Evolutionary conservation across 2,329 filamentous ascomycete species (phyloP).

Genomic region (Fusarium sublunatum): DNA sequence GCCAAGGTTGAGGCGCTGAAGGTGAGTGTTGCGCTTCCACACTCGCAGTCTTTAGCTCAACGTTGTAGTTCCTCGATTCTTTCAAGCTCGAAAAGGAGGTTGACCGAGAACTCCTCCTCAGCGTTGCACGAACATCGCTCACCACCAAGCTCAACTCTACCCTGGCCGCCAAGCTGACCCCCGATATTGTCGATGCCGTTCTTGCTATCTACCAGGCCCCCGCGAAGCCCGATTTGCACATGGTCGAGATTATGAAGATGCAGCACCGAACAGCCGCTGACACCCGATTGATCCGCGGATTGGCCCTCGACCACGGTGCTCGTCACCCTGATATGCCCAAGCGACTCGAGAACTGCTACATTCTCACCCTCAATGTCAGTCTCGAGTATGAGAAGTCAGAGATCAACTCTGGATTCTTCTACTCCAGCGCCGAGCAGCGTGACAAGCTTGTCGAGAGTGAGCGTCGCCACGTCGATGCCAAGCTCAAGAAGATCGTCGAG

Average conservation of each 20-base stretch:
- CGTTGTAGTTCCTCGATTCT: slow-evolving; percentile 81
- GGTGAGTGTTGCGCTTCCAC: slow-evolving; percentile 57
- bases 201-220: slow-evolving; percentile 91
- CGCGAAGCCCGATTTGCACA: slow-evolving; percentile 95
- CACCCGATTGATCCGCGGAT: slow-evolving; percentile 92
- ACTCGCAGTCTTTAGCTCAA: slow-evolving; percentile 11
- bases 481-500: slow-evolving; percentile 96
- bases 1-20: slow-evolving; percentile 93
- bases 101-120: slow-evolving; percentile 92
- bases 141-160: slow-evolving; percentile 93
- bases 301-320: slow-evolving; percentile 94
- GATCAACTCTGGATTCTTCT: slow-evolving; percentile 99
- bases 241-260: slow-evolving; percentile 99
- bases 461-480: slow-evolving; percentile 93
- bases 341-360: slow-evolving; percentile 92
- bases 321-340: slow-evolving; percentile 99
- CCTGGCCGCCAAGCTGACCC: slow-evolving; percentile 90
- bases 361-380: slow-evolving; percentile 94
- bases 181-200: slow-evolving; percentile 95
- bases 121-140: slow-evolving; percentile 92
- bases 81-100: slow-evolving; percentile 93
- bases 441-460: slow-evolving; percentile 99
- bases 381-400: slow-evolving; percentile 99
- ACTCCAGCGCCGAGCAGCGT: slow-evolving; percentile 94
- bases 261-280: slow-evolving; percentile 96